Base-by-base conservation (phyloP, 805 yeast species). In the Schizosaccharomyces japonicus region DNA sequence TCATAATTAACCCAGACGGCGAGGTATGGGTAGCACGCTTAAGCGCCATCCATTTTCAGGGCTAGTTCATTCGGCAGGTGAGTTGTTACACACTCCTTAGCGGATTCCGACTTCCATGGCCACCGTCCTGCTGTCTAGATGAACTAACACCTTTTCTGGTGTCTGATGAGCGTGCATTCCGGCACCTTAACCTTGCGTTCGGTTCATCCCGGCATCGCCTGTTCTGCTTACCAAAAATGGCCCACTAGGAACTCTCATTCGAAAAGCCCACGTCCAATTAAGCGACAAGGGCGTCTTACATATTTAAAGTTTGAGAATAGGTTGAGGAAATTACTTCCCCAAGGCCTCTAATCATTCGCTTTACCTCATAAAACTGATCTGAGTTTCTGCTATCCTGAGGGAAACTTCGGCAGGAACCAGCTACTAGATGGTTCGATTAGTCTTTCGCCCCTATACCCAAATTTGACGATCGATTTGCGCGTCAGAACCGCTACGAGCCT, bases 21-120 rank as follows among this genome's bases (percentile, higher is more conserved):
- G 58, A 59, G 60, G 64, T 62, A 60, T 59, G 61, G 61, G 65
- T 61, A 60, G 58, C 61, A 60, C 64, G 63, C 64, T 60, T 61
- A 60, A 57, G 61, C 59, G 60, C 58, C 60, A 58, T 59, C 65
- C 65, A 60, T 63, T 62, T 62, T 61, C 65, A 62, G 65, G 65
- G 40, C 40, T 34, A 34, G 40, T 34, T 34, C 40, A 34, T 34
- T 34, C 66, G 64, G 64, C 69, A 69, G 72, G 71, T 67, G 71
- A 66, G 70, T 66, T 61, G 62, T 62, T 59, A 60, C 66, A 62
- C 67, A 66, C 64, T 66, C 71, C 72, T 34, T 34, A 34, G 40
- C 40, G 40, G 40, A 66, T 68, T 65, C 70, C 69, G 60, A 62
- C 68, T 63, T 65, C 64, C 59, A 60, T 58, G 66, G 72, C 72